Base-by-base conservation (phyloP, 2,329 filamentous ascomycete genomes). In the Parastagonospora nodorum region DNA sequence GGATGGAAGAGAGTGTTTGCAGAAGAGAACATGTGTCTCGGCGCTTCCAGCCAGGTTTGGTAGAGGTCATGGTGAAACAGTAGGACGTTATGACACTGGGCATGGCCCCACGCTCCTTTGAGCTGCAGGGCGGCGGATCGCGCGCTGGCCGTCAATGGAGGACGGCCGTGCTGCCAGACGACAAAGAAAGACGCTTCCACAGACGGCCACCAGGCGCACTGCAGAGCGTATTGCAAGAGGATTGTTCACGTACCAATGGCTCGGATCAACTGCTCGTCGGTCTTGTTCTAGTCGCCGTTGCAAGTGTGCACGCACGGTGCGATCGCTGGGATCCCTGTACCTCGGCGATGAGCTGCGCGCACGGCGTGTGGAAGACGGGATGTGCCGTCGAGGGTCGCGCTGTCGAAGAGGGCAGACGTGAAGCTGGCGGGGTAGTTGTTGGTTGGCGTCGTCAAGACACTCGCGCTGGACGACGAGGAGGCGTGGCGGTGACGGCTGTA, bases 11-110 rank as follows among this genome's bases (percentile, higher is more conserved):
- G 50, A 48, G 52, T 59, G 57, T 57, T 54, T 50, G 51, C 53
- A 57, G 49, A 46, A 54, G 50, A 54, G 51, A 55, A 57, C 49
- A 48, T 41, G 54, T 52, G 55, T 50, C 51, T 57, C 56, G 53
- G 55, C 45, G 58, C 53, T 39, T 52, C 36, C 55, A 48, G 44
- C 45, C 42, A 50, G 49, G 42, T 55, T 41, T 45, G 44, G 44
- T 50, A 50, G 44, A 51, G 33, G 38, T 15, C 41, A 57, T 63
- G 63, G 63, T 66, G 63, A 66, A 66, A 66, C 63, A 51, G 54
- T 42, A 44, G 55, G 57, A 57, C 58, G 55, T 60, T 57, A 61
- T 52, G 59, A 56, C 53, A 49, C 46, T 51, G 53, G 50, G 53
- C 45, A 49, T 52, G 57, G 63, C 57, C 60, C 61, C 61, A 64